A percentile compares a stretch with the other conserved stretches of the same genome.
Evolutionary conservation across 805 yeast genomes (phyloP).

Genomic region (Monosporozyma siamensis): DNA sequence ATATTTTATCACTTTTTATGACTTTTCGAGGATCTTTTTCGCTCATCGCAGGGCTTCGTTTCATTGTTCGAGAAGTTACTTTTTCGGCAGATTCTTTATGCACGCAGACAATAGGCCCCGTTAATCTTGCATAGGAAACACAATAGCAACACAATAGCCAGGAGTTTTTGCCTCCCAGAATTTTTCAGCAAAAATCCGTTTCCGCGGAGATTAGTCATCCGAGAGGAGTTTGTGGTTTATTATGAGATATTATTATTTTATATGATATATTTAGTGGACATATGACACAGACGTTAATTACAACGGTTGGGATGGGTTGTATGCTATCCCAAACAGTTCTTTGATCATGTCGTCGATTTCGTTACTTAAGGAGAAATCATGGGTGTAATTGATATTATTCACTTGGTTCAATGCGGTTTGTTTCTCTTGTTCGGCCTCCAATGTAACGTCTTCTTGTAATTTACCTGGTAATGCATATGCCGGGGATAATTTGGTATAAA

Average conservation of each 20-base stretch:
- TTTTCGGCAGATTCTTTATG: background rate
- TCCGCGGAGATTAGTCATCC: background rate
- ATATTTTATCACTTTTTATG: background rate
- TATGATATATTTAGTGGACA: no score
- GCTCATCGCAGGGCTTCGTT: background rate
- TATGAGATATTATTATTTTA: no score
- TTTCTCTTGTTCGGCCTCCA: slow-evolving; percentile 19
- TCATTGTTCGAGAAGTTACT: background rate
- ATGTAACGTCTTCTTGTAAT: slow-evolving; percentile 18
- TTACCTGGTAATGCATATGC: slow-evolving; percentile 19
- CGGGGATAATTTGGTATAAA: slow-evolving; percentile 19
- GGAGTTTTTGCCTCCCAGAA: no score
- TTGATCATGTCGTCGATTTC: slow-evolving; percentile 31
- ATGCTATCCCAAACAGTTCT: slow-evolving; percentile 26
- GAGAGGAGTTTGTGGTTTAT: background rate
- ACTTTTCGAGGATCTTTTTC: no score
- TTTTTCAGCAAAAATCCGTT: background rate
- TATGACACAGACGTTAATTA: no score
- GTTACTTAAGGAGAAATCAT: slow-evolving; percentile 30
- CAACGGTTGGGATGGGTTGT: slow-evolving; percentile 9
- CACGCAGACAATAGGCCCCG: background rate
- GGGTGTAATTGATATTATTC: slow-evolving; percentile 22
- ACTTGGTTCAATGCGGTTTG: slow-evolving; percentile 20
- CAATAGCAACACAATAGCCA: background rate
- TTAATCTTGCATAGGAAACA: background rate